phyloP scores from a whole-genome alignment of 352 stramenopile species.

The Pythium dissotocum region DNA sequence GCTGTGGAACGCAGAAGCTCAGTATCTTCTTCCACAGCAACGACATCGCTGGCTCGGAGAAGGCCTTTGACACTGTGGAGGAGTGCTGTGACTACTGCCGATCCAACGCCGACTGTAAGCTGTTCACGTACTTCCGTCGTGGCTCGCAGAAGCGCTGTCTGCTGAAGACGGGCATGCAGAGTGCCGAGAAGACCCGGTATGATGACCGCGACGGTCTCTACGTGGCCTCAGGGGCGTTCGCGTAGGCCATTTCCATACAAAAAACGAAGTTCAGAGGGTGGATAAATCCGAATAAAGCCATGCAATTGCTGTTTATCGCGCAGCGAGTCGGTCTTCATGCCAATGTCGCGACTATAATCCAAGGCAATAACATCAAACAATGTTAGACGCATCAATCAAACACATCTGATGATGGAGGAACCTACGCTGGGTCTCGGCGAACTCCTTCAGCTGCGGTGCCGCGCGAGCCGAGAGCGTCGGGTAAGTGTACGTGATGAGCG shows the following conservation, averaged over 20 bases:
- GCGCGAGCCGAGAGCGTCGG: constrained; percentile 76
- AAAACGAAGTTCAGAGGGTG: too few species aligned
- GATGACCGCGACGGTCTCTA: background rate
- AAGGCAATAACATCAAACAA: background rate
- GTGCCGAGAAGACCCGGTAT: constrained; percentile 27
- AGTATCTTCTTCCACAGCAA: constrained; percentile 24
- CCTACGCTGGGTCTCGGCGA: constrained; percentile 61
- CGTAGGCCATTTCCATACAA: background rate
- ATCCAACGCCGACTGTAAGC: constrained; percentile 7
- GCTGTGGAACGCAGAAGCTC: constrained; percentile 9
- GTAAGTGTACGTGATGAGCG: constrained; percentile 82
- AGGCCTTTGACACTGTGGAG: constrained; percentile 17
- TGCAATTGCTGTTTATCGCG: too few species aligned
- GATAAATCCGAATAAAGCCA: too few species aligned
- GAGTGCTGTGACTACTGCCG: constrained; percentile 26
- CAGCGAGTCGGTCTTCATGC: background rate
- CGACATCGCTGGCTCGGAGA: constrained; percentile 17
- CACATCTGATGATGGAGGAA: background rate
- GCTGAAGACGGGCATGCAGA: constrained; percentile 16
- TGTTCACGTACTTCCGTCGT: constrained; percentile 26
- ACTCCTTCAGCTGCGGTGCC: constrained; percentile 77
- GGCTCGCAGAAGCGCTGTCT: constrained; percentile 20
- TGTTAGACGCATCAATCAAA: background rate
- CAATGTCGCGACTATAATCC: background rate
- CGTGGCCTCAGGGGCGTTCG: background rate